phyloP scores from a whole-genome alignment of 192 early-diverging fungal species.

The Coemansia sp. region DNA sequence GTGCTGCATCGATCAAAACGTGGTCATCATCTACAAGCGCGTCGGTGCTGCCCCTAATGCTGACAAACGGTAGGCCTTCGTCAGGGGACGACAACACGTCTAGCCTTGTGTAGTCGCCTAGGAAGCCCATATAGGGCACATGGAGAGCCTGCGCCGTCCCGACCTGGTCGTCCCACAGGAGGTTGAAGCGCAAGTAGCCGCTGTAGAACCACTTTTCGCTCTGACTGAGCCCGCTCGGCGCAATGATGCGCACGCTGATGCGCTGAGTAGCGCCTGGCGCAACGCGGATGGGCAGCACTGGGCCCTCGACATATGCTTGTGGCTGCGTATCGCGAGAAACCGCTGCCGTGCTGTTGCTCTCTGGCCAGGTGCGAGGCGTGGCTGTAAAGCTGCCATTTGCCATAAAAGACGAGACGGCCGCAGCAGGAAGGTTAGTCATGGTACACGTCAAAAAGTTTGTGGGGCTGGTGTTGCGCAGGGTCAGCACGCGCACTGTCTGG shows the following conservation, averaged over 20 bases:
- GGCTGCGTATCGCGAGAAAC: constrained; percentile 33
- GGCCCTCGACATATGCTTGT: constrained; percentile 26
- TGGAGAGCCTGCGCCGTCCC: constrained; percentile 44
- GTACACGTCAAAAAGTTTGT: constrained; percentile 34
- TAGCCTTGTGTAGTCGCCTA: constrained; percentile 47
- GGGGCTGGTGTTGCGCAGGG: constrained; percentile 36
- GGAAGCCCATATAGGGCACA: constrained; percentile 47
- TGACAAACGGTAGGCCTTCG: constrained; percentile 41
- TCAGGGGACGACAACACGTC: constrained; percentile 40
- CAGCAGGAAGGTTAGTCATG: constrained; percentile 42
- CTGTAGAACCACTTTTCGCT: constrained; percentile 44
- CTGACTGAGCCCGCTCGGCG: constrained; percentile 29
- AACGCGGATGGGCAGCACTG: constrained; percentile 31
- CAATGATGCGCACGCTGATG: constrained; percentile 30
- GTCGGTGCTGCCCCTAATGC: constrained; percentile 33
- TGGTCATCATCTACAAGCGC: constrained; percentile 25
- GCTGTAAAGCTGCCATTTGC: constrained; percentile 47
- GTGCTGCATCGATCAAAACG: constrained; percentile 28
- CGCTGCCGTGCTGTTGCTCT: background rate
- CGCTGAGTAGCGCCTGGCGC: constrained; percentile 23
- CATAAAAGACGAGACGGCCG: constrained; percentile 40
- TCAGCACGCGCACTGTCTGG: constrained; percentile 23
- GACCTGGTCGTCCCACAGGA: constrained; percentile 43
- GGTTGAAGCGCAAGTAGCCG: constrained; percentile 46
- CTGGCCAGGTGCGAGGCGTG: constrained; percentile 38